phyloP scores from a whole-genome alignment of 371 early-diverging fungal species.

The Actinomucor elegans region DNA sequence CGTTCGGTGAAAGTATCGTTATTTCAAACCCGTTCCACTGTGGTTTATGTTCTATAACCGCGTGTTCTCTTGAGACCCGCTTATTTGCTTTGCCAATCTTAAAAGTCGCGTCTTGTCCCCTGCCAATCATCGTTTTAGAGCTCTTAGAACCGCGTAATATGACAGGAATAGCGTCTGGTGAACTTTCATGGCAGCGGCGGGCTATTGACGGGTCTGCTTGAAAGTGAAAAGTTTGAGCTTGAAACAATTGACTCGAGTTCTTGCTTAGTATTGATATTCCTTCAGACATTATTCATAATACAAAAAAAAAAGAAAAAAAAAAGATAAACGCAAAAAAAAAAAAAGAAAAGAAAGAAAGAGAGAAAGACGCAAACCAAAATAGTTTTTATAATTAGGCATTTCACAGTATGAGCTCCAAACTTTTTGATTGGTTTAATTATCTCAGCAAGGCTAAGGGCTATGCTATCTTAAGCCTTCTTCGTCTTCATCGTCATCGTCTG shows the following conservation, averaged over 20 bases:
- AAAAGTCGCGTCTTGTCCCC: conserved; percentile 49
- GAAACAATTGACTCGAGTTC: conserved; percentile 10
- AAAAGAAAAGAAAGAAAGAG: neutral
- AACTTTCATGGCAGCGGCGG: conserved; percentile 15
- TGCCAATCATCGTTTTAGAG: conserved; percentile 36
- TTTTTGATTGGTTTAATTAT: conserved; percentile 3
- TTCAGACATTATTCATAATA: neutral
- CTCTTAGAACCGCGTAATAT: conserved; percentile 24
- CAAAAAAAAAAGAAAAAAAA: neutral
- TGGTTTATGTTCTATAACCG: conserved; percentile 41
- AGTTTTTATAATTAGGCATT: neutral
- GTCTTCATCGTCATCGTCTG: conserved; percentile 5
- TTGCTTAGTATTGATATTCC: neutral
- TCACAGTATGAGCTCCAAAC: neutral
- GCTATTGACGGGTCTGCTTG: conserved; percentile 18
- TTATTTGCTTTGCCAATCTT: conserved; percentile 49
- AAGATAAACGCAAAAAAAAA: neutral
- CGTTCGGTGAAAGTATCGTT: conserved; percentile 50
- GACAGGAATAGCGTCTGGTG: conserved; percentile 15
- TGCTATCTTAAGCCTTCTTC: conserved; percentile 14
- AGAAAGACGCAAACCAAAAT: neutral
- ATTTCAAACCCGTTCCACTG: conserved; percentile 35
- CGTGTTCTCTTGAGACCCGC: conserved; percentile 50
- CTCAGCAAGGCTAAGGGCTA: neutral
- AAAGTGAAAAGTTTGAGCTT: conserved; percentile 21